These are phyloP conservation scores for Talaromyces sp. DNA, from an alignment of 2,329 filamentous ascomycete genomes.

Conservation along the genomic window DNA sequence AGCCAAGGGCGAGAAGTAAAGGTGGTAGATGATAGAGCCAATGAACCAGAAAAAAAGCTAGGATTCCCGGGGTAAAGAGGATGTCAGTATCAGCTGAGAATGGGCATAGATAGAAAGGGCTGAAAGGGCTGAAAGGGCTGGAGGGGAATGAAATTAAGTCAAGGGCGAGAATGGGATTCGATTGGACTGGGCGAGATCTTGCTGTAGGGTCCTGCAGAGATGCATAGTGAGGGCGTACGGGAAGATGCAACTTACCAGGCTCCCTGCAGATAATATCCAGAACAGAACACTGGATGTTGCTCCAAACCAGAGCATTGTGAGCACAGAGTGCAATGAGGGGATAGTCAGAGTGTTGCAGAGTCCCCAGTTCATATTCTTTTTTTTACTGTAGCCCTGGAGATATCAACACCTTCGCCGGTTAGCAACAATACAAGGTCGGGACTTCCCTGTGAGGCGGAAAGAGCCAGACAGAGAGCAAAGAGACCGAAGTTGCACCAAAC, in stretches of 20 bases:
- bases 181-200: not conserved
- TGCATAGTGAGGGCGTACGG: conserved; percentile 13
- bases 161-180: not conserved
- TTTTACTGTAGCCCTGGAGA: conserved; percentile 9
- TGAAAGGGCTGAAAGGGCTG: not conserved
- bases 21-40: conserved; percentile 19
- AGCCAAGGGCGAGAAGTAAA: conserved; percentile 28
- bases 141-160: not conserved
- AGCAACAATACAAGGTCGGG: not conserved
- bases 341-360: conserved; percentile 4
- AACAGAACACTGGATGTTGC: conserved; percentile 10
- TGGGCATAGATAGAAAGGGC: not conserved
- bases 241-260: conserved; percentile 24
- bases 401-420: not conserved
- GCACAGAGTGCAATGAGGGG: not conserved
- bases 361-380: conserved; percentile 14
- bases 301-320: conserved; percentile 12
- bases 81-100: not conserved
- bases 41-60: conserved; percentile 3
- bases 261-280: conserved; percentile 19
- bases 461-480: not conserved
- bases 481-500: conserved; percentile 5
- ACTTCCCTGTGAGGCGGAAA: not conserved
- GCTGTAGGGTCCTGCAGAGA: conserved; percentile 18
- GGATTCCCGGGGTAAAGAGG: not conserved